Percentiles rank a stretch among this genome's conserved stretches.
These are phyloP conservation scores for Ustilago esculenta DNA, from an alignment of 1,284 basidiomycete genomes.

Conservation along the genomic window DNA sequence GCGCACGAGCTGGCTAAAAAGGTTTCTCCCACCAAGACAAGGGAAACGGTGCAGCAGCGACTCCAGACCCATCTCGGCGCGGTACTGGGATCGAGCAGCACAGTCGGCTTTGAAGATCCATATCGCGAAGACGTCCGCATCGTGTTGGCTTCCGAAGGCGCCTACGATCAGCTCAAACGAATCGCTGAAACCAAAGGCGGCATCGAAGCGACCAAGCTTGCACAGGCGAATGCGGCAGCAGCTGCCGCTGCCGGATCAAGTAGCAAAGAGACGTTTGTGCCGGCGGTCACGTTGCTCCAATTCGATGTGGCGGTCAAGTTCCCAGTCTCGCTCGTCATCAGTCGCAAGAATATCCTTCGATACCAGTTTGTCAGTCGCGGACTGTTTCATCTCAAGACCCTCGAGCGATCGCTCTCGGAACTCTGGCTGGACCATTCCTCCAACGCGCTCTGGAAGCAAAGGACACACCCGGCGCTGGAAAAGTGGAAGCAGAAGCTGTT, in stretches of 20 bases:
- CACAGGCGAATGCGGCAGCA: constrained; percentile 42
- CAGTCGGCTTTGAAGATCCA: constrained; percentile 62
- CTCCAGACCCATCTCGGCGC: constrained; percentile 65
- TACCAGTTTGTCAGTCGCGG: constrained; percentile 65
- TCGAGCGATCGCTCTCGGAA: constrained; percentile 57
- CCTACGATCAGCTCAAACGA: constrained; percentile 65
- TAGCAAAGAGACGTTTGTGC: constrained; percentile 68
- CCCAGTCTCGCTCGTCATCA: constrained; percentile 65
- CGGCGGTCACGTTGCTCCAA: constrained; percentile 54
- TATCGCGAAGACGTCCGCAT: constrained; percentile 65
- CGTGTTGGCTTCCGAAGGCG: constrained; percentile 61
- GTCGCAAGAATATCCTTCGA: constrained; percentile 65
- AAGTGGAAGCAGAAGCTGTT: constrained; percentile 64
- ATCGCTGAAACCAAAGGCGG: constrained; percentile 66
- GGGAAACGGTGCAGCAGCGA: constrained; percentile 67
- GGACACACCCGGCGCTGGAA: constrained; percentile 53
- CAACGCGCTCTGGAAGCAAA: constrained; percentile 47
- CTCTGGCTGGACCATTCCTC: constrained; percentile 61
- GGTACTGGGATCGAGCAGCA: constrained; percentile 61
- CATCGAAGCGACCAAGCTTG: constrained; percentile 64
- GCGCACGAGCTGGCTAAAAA: constrained; percentile 60
- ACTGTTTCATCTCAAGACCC: constrained; percentile 63
- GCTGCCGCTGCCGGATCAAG: constrained; percentile 35
- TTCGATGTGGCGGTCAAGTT: constrained; percentile 66
- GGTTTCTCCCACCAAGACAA: constrained; percentile 66